phyloP scores from a whole-genome alignment of 495 filamentous ascomycete genomes.

The Amorphotheca resinae region DNA sequence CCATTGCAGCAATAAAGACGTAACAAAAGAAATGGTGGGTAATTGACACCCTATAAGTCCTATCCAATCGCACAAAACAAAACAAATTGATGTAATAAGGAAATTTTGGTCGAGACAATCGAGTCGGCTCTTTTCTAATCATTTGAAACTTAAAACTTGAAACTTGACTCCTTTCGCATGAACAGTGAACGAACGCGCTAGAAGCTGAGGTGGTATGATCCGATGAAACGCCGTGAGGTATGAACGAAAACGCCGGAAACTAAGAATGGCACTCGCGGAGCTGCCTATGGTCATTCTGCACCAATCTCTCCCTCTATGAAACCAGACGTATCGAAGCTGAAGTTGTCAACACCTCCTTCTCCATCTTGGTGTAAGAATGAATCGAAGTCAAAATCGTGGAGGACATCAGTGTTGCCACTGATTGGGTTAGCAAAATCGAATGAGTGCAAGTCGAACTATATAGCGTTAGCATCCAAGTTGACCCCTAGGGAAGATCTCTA shows the following conservation, averaged over 20 bases:
- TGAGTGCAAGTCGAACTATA: slow-evolving; percentile 8
- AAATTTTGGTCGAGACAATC: slow-evolving; percentile 18
- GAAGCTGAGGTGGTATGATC: slow-evolving; percentile 19
- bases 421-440: slow-evolving; percentile 40
- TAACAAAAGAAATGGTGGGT: slow-evolving; percentile 17
- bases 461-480: background rate
- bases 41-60: slow-evolving; percentile 10
- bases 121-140: slow-evolving; percentile 15
- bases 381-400: slow-evolving; percentile 93
- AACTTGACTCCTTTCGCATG: slow-evolving; percentile 18
- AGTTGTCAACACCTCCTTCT: slow-evolving; percentile 26
- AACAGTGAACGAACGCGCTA: slow-evolving; percentile 13
- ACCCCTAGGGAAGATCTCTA: background rate
- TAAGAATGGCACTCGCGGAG: slow-evolving; percentile 11
- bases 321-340: slow-evolving; percentile 31
- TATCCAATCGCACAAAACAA: slow-evolving; percentile 14
- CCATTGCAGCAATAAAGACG: slow-evolving; percentile 13
- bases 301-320: slow-evolving; percentile 39
- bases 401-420: slow-evolving; percentile 52
- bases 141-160: slow-evolving; percentile 9
- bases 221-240: slow-evolving; percentile 20
- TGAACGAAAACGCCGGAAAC: slow-evolving; percentile 23
- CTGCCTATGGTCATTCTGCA: slow-evolving; percentile 26
- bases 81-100: slow-evolving; percentile 13
- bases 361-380: slow-evolving; percentile 60